These are phyloP conservation scores for Musa troglodytarum DNA, from an alignment of 176 grass and related monocot genomes.

Conservation along the genomic window DNA sequence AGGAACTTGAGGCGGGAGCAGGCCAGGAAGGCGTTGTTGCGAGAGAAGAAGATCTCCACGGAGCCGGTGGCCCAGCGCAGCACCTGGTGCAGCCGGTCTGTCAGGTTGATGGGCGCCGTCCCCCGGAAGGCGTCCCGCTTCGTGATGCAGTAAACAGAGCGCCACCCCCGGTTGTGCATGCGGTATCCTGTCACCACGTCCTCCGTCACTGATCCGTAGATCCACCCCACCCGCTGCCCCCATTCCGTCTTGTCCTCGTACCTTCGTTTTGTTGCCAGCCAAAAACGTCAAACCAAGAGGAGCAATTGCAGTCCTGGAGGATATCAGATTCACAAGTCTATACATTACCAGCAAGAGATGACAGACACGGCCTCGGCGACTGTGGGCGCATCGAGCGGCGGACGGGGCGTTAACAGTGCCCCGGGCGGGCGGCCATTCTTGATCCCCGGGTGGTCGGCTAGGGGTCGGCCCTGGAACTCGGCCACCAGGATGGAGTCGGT, in stretches of 20 bases:
- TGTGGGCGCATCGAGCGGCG: slow-evolving; percentile 45
- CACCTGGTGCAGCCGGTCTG: slow-evolving; percentile 87
- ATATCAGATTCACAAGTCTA: no score
- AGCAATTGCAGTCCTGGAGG: neutral
- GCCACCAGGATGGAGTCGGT: slow-evolving; percentile 55
- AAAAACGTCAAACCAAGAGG: neutral
- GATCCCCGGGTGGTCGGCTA: slow-evolving; percentile 67
- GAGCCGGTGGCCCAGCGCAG: slow-evolving; percentile 89
- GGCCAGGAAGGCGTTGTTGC: slow-evolving; percentile 69
- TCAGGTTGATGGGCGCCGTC: slow-evolving; percentile 95
- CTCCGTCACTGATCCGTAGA: slow-evolving; percentile 89
- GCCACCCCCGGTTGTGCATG: slow-evolving; percentile 94
- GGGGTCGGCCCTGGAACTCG: slow-evolving; percentile 79
- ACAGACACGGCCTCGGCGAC: slow-evolving; percentile 60
- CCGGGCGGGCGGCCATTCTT: slow-evolving; percentile 66
- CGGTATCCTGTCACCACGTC: slow-evolving; percentile 86
- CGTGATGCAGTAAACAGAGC: slow-evolving; percentile 89
- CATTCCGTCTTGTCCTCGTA: slow-evolving; percentile 84
- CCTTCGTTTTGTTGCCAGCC: neutral
- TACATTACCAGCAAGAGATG: slow-evolving; percentile 61
- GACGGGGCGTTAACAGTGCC: slow-evolving; percentile 39
- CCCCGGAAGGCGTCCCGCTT: slow-evolving; percentile 74
- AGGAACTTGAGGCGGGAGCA: slow-evolving; percentile 74
- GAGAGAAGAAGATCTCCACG: slow-evolving; percentile 92
- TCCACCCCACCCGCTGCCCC: slow-evolving; percentile 72